Evolutionary conservation across 2,329 filamentous ascomycete genomes (phyloP).

Genomic region (Microsporum audouinii): DNA sequence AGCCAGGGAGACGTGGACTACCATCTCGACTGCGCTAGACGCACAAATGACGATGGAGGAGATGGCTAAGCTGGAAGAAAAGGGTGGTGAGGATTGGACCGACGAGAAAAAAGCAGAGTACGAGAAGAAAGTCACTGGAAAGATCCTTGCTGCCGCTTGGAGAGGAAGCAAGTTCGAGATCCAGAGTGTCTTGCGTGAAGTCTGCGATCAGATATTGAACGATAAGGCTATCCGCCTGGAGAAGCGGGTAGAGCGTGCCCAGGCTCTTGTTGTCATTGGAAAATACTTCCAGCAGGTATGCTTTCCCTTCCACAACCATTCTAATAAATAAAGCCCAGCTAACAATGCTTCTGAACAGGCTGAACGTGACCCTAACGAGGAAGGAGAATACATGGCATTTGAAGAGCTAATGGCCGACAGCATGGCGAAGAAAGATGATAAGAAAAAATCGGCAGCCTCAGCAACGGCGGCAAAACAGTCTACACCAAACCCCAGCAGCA

Average conservation of each 20-base stretch:
- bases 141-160: conserved; percentile 96
- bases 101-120: conserved; percentile 95
- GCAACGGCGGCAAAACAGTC: conserved; percentile 4
- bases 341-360: conserved; percentile 45
- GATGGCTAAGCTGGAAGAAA: conserved; percentile 92
- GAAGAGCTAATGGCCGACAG: conserved; percentile 96
- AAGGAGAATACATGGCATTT: conserved; percentile 97
- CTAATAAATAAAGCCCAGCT: conserved; percentile 8
- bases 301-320: conserved; percentile 8
- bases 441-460: conserved; percentile 43
- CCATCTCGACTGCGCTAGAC: conserved; percentile 89
- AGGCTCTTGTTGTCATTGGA: conserved; percentile 77
- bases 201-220: conserved; percentile 79
- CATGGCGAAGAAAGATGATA: conserved; percentile 83
- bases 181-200: conserved; percentile 85
- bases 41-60: conserved; percentile 98
- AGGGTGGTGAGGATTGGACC: conserved; percentile 93
- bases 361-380: conserved; percentile 80
- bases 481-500: background rate
- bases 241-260: conserved; percentile 82
- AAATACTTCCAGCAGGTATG: conserved; percentile 79
- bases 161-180: conserved; percentile 95
- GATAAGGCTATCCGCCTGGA: conserved; percentile 64
- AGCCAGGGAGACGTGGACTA: conserved; percentile 97
- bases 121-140: conserved; percentile 88